A percentile compares a stretch with the other conserved stretches of the same genome.
Evolutionary conservation across 495 filamentous ascomycete species (phyloP).

Genomic region (Daldinia grandis): DNA sequence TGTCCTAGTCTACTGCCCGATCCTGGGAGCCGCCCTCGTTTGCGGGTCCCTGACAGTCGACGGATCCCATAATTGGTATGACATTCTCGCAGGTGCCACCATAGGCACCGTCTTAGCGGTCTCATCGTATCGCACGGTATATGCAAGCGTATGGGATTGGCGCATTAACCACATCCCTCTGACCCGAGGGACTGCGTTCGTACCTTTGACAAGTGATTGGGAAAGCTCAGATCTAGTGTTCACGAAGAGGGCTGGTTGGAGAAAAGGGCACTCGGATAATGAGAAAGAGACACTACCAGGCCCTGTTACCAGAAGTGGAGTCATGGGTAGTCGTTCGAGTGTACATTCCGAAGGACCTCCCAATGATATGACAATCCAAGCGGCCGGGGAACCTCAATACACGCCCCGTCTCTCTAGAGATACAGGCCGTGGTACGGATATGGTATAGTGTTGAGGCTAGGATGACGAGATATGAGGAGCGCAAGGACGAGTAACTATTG

Average conservation of each 20-base stretch:
- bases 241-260: conserved; percentile 38
- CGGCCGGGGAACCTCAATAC: neutral
- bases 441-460: conserved; percentile 2
- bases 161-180: conserved; percentile 55
- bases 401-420: neutral
- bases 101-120: conserved; percentile 56
- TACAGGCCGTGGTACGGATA: neutral
- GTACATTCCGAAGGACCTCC: neutral
- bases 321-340: neutral
- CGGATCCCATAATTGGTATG: conserved; percentile 58
- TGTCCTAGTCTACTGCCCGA: conserved; percentile 55
- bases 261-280: neutral
- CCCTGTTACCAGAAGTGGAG: conserved; percentile 11
- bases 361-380: neutral
- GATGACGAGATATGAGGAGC: neutral
- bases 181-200: conserved; percentile 36
- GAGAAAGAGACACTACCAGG: conserved; percentile 26
- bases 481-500: neutral
- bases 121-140: conserved; percentile 52
- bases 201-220: neutral
- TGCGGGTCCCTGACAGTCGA: conserved; percentile 61
- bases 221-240: conserved; percentile 29
- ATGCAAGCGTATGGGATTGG: conserved; percentile 55
- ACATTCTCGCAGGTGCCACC: conserved; percentile 53
- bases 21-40: conserved; percentile 59